These are phyloP conservation scores for Ceriops decandra DNA, from an alignment of 345 rosid species.

Conservation along the genomic window DNA sequence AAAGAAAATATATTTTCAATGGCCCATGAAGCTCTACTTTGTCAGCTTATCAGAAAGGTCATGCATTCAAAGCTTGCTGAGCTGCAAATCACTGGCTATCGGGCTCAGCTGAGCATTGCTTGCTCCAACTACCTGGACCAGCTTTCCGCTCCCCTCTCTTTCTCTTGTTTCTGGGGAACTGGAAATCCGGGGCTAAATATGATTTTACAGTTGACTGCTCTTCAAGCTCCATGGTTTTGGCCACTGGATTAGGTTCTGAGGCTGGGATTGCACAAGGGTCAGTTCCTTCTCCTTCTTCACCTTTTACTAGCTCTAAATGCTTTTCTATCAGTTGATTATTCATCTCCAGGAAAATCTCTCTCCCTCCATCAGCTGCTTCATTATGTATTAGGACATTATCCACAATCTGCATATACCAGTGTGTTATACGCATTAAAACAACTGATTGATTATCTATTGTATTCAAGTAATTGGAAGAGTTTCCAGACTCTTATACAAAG, in stretches of 20 bases:
- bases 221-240: constrained; percentile 22
- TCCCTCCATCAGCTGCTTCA: constrained; percentile 52
- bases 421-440: background rate
- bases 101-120: constrained; percentile 56
- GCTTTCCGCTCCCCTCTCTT: constrained; percentile 85
- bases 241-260: constrained; percentile 32
- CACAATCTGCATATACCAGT: constrained; percentile 43
- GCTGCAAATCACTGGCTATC: constrained; percentile 54
- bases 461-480: background rate
- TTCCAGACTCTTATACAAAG: background rate
- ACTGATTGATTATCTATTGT: background rate
- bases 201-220: constrained; percentile 54
- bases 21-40: too few relatives aligned
- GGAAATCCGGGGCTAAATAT: constrained; percentile 64
- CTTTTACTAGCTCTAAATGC: constrained; percentile 38
- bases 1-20: too few relatives aligned
- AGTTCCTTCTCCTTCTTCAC: constrained; percentile 56
- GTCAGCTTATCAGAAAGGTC: background rate
- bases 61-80: too few relatives aligned
- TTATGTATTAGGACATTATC: constrained; percentile 51
- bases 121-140: constrained; percentile 66
- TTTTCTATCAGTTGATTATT: constrained; percentile 32
- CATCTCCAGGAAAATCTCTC: constrained; percentile 30
- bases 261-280: constrained; percentile 33
- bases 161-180: constrained; percentile 75